These are phyloP conservation scores for Teratosphaeria nubilosa DNA, from an alignment of 2,329 filamentous ascomycete genomes.

Conservation along the genomic window DNA sequence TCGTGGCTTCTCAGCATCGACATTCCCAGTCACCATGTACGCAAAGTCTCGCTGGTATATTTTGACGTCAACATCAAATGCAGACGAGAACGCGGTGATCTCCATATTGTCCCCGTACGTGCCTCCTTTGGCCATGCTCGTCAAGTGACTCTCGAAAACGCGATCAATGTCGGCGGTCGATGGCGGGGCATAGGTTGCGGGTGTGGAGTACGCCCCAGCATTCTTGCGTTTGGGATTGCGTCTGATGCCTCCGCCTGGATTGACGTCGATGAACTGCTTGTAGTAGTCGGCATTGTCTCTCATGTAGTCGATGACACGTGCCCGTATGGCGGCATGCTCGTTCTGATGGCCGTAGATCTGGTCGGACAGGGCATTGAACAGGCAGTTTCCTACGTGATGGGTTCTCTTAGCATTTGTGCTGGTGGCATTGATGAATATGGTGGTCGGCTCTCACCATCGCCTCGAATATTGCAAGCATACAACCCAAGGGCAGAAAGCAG, in stretches of 20 bases:
- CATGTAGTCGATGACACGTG: constrained; percentile 52
- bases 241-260: constrained; percentile 44
- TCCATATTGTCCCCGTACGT: constrained; percentile 59
- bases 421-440: constrained; percentile 2
- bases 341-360: constrained; percentile 54
- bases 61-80: constrained; percentile 51
- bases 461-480: constrained; percentile 49
- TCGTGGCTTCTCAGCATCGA: constrained; percentile 15
- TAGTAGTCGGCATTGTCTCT: constrained; percentile 50
- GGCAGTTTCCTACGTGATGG: constrained; percentile 49
- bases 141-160: constrained; percentile 46
- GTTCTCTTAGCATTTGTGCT: background rate
- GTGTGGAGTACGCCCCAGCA: constrained; percentile 37
- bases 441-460: constrained; percentile 47
- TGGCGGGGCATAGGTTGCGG: constrained; percentile 37
- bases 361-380: constrained; percentile 58
- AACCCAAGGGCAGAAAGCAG: constrained; percentile 47
- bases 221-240: constrained; percentile 50
- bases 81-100: constrained; percentile 54
- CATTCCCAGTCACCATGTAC: constrained; percentile 39
- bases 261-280: constrained; percentile 52
- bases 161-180: constrained; percentile 44
- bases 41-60: constrained; percentile 49
- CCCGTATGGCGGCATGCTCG: constrained; percentile 49
- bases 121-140: constrained; percentile 49